These are phyloP conservation scores for Oxytropis ochrocephala DNA, from an alignment of 306 rosid species.

Conservation along the genomic window DNA sequence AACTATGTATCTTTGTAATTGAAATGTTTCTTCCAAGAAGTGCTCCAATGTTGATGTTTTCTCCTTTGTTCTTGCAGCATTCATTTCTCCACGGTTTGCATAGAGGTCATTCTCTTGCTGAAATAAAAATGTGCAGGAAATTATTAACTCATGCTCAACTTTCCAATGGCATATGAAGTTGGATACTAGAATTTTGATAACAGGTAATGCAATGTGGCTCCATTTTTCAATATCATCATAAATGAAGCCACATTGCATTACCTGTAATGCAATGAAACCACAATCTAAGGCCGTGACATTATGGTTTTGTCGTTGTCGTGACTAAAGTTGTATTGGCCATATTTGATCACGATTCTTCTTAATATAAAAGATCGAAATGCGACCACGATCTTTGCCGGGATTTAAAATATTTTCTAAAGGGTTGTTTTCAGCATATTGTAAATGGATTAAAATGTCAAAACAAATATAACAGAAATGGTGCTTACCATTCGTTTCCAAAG, in stretches of 20 bases:
- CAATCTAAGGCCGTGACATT: no score
- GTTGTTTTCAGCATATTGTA: neutral
- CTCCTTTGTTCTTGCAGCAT: conserved; percentile 51
- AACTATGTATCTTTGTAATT: conserved; percentile 82
- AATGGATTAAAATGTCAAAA: neutral
- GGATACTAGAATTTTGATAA: neutral
- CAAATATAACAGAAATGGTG: neutral
- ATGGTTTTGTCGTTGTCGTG: no score
- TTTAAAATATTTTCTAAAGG: neutral
- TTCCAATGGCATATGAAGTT: conserved; percentile 4
- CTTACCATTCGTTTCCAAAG: conserved; percentile 87
- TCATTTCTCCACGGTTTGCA: conserved; percentile 40
- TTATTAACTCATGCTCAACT: conserved; percentile 8
- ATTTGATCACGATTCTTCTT: no score
- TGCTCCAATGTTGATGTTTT: conserved; percentile 57
- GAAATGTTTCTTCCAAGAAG: conserved; percentile 83
- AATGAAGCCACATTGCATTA: neutral
- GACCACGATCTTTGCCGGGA: no score
- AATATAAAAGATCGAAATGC: no score
- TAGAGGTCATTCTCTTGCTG: conserved; percentile 68
- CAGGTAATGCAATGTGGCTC: neutral
- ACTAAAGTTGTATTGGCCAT: no score
- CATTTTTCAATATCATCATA: neutral
- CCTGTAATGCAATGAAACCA: no score
- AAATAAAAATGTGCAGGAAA: conserved; percentile 16